These are phyloP conservation scores for Actinidia arguta DNA, from an alignment of 179 eudicot genomes.

Conservation along the genomic window DNA sequence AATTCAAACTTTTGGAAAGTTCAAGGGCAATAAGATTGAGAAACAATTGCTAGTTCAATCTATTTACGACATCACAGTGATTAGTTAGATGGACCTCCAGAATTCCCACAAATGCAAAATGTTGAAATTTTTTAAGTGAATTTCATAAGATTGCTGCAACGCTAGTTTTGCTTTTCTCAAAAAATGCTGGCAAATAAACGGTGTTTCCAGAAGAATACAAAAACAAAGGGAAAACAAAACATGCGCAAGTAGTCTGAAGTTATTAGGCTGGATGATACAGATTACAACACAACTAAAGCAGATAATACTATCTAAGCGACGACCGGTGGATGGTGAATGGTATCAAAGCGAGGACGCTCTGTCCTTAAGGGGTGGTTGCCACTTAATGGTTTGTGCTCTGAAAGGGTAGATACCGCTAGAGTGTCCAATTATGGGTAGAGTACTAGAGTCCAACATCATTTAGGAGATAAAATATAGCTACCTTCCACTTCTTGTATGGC, in stretches of 20 bases:
- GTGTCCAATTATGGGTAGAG: too few species aligned
- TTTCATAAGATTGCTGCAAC: too few species aligned
- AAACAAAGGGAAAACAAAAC: neutral
- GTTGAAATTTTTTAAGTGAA: neutral
- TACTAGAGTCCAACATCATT: too few species aligned
- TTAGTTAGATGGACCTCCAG: neutral
- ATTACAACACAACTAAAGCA: neutral
- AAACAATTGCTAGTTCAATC: neutral
- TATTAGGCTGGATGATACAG: constrained; percentile 10
- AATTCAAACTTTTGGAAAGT: too few species aligned
- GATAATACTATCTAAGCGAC: neutral
- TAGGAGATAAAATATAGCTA: too few species aligned
- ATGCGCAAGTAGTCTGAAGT: neutral
- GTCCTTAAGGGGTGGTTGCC: too few species aligned
- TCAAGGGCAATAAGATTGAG: too few species aligned
- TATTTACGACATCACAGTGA: neutral
- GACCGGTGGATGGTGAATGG: too few species aligned
- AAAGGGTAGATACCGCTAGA: too few species aligned
- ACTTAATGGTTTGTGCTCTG: too few species aligned
- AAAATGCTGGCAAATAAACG: neutral
- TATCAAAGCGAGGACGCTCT: too few species aligned
- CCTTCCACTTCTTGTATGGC: too few species aligned
- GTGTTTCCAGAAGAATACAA: neutral
- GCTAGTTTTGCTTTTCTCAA: neutral
- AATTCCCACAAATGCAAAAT: neutral